Base-by-base conservation (phyloP, 2,329 filamentous ascomycete species). In the Pseudomassariella vexata region DNA sequence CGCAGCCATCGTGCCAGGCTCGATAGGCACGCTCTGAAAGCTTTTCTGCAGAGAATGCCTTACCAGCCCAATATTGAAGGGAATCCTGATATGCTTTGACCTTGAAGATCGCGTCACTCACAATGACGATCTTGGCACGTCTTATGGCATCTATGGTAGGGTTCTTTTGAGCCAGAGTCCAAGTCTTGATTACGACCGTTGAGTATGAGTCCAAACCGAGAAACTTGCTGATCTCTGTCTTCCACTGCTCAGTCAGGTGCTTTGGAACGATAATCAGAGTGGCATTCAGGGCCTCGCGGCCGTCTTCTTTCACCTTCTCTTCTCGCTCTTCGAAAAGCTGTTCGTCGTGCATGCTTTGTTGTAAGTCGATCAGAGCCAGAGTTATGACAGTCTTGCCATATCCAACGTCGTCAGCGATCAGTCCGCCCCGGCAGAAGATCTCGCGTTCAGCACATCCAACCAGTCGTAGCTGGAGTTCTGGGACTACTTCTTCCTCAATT, bases 341-440 rank as follows among this genome's bases (percentile, higher is more conserved):
- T 2, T 28, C 15, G 28, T 57, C 53, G 11, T 47, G 49, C 0
- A 35, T 2, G n/a, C n/a, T n/a, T 5, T 38, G 24, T 31, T 53
- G 52, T 6, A 35, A 37, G 16, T 57, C 53, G 6, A 64, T 49
- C 5, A 65, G 45, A 2, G 54, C 61, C 9, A 67, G 51, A 5
- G 47, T 56, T 17, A 64, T 45, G 5, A 65, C 50, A 0, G 64
- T 68, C 44, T 68, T 68, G 2, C 64, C 63, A 32, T 59, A 66
- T 11, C 64, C 64, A 10, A 66, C 59, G 18, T 65, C 55, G 25
- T 66, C 62, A 2, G 62, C 63, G 6, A 65, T 45, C 7, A 66
- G 50, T 18, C 63, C 64, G 9, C 64, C 63, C 3, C 45, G 48
- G 21, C 47, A 42, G 6, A 33, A 38, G 16, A 52, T 46, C 5